Evolutionary conservation across 805 yeast species (phyloP).

Genomic region (Debaryomyces maramus): DNA sequence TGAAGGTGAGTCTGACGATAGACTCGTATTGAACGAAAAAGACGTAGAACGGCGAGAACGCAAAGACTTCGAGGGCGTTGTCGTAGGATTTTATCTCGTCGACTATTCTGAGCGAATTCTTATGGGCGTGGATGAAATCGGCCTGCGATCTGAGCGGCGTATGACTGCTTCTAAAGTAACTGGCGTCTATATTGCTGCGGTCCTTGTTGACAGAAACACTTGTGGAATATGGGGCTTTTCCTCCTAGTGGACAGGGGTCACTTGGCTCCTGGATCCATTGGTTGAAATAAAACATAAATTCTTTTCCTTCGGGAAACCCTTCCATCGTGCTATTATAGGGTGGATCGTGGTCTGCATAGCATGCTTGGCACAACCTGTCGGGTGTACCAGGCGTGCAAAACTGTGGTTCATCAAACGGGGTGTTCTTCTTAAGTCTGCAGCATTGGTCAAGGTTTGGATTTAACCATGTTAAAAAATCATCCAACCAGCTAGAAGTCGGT

Average conservation of each 20-base stretch:
- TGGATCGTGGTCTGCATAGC: constrained; percentile 60
- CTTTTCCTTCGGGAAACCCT: constrained; percentile 74
- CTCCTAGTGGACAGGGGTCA: constrained; percentile 93
- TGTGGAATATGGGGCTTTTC: constrained; percentile 84
- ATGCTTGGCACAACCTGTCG: constrained; percentile 68
- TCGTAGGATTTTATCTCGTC: constrained; percentile 50
- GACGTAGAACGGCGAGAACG: constrained; percentile 90
- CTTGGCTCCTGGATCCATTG: constrained; percentile 85
- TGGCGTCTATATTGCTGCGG: constrained; percentile 44
- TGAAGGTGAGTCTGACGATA: constrained; percentile 58
- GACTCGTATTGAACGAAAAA: constrained; percentile 86
- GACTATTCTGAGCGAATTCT: constrained; percentile 66
- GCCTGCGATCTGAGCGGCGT: constrained; percentile 74
- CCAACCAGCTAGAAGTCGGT: constrained; percentile 91
- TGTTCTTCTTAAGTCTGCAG: constrained; percentile 64
- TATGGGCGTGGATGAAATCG: constrained; percentile 81
- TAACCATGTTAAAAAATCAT: constrained; percentile 82
- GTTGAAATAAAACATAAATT: constrained; percentile 68
- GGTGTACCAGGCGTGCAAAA: constrained; percentile 70
- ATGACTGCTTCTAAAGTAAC: constrained; percentile 81
- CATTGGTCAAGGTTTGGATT: constrained; percentile 87
- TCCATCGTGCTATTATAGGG: constrained; percentile 72
- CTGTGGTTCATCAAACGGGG: constrained; percentile 28
- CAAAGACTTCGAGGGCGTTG: constrained; percentile 59
- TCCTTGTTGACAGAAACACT: constrained; percentile 48